These are phyloP conservation scores for Aspergillus egyptiacus DNA, from an alignment of 495 filamentous ascomycete species.

Conservation along the genomic window DNA sequence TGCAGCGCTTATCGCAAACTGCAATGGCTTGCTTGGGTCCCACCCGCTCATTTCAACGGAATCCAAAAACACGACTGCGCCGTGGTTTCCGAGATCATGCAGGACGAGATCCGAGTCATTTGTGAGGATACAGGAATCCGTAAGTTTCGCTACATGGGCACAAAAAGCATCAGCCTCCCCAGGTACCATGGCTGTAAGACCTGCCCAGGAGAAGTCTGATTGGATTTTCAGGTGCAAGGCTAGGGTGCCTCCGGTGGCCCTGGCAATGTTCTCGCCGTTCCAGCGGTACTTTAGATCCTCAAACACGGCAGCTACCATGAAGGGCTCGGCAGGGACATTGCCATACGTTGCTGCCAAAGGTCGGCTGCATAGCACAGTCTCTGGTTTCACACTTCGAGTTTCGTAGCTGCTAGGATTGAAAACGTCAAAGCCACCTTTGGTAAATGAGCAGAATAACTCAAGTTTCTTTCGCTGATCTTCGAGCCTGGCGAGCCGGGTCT, in stretches of 20 bases:
- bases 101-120: slow-evolving; percentile 72
- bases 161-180: slow-evolving; percentile 70
- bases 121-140: slow-evolving; percentile 54
- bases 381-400: slow-evolving; percentile 9
- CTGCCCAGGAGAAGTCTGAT: slow-evolving; percentile 38
- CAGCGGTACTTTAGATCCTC: slow-evolving; percentile 49
- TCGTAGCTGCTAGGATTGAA: neutral
- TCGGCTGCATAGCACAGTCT: slow-evolving; percentile 24
- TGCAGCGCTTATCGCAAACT: slow-evolving; percentile 28
- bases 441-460: slow-evolving; percentile 24
- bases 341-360: slow-evolving; percentile 22
- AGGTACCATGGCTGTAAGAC: slow-evolving; percentile 50
- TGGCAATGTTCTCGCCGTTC: slow-evolving; percentile 22
- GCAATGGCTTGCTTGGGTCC: slow-evolving; percentile 12
- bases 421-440: slow-evolving; percentile 4
- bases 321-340: slow-evolving; percentile 50
- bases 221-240: neutral
- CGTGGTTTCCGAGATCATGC: slow-evolving; percentile 53
- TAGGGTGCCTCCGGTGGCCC: slow-evolving; percentile 9
- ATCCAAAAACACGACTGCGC: slow-evolving; percentile 54
- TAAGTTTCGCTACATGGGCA: slow-evolving; percentile 46
- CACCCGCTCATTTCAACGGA: slow-evolving; percentile 32
- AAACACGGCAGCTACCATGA: slow-evolving; percentile 62
- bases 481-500: slow-evolving; percentile 49
- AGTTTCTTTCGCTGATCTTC: slow-evolving; percentile 38